These are phyloP conservation scores for Athelia psychrophila DNA, from an alignment of 1,284 basidiomycete species.

Conservation along the genomic window DNA sequence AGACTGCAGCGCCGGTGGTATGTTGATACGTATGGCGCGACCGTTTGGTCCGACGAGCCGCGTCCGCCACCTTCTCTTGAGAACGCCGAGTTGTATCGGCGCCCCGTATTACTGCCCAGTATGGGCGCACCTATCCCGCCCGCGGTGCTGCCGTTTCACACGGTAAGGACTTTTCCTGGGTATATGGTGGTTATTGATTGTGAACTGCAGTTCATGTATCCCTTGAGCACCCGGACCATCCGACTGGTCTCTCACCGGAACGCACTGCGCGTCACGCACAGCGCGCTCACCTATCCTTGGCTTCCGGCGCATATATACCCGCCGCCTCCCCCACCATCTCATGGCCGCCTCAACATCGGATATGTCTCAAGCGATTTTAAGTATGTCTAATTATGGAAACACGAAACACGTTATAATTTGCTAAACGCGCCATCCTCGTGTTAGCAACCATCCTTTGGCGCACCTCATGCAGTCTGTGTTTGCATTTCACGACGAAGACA, in stretches of 20 bases:
- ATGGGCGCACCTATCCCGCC: conserved; percentile 42
- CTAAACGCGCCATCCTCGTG: background rate
- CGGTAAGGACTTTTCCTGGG: conserved; percentile 22
- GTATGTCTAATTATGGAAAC: conserved; percentile 29
- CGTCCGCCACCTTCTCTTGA: conserved; percentile 5
- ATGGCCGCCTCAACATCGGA: conserved; percentile 49
- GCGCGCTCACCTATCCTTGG: conserved; percentile 46
- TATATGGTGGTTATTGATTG: background rate
- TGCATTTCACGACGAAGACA: conserved; percentile 42
- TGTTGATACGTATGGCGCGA: conserved; percentile 36
- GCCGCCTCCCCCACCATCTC: conserved; percentile 42
- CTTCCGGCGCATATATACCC: conserved; percentile 46
- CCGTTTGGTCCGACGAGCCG: conserved; percentile 15
- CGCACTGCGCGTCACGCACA: conserved; percentile 52
- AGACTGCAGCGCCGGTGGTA: conserved; percentile 52
- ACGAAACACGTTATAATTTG: too few relatives aligned
- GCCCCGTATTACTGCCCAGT: conserved; percentile 23
- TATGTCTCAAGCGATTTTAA: conserved; percentile 61
- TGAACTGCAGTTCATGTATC: conserved; percentile 47
- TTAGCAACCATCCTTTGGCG: conserved; percentile 57
- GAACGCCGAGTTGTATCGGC: conserved; percentile 12
- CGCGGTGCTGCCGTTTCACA: conserved; percentile 59
- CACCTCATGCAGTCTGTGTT: conserved; percentile 66
- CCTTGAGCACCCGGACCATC: conserved; percentile 44
- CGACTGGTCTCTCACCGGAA: conserved; percentile 59